These are phyloP conservation scores for Tetragonia tetragonoides DNA, from an alignment of 148 eudicot species.

Conservation along the genomic window DNA sequence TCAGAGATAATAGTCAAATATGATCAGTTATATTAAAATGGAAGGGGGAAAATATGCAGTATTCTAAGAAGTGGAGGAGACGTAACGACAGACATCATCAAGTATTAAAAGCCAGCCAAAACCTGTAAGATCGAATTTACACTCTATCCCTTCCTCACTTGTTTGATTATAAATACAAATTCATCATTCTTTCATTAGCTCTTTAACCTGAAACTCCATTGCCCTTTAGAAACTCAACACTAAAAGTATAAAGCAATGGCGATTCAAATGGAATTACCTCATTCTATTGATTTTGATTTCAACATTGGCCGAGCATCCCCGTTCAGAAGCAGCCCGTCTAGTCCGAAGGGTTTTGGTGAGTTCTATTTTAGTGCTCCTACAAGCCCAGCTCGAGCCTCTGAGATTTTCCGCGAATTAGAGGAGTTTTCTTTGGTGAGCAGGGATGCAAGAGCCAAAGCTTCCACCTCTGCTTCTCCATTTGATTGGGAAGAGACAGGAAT, in stretches of 20 bases:
- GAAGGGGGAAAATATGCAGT: background rate
- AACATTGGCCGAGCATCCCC: constrained; percentile 25
- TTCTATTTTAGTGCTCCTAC: constrained; percentile 50
- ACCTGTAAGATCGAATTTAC: background rate
- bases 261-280: constrained; percentile 3
- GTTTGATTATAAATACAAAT: background rate
- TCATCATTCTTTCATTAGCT: background rate
- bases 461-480: too few relatives aligned
- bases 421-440: background rate
- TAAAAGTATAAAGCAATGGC: constrained; percentile 1
- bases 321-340: constrained; percentile 34
- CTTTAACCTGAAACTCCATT: too few relatives aligned
- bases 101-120: background rate
- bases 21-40: background rate
- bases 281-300: constrained; percentile 26
- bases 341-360: constrained; percentile 42
- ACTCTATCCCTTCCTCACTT: background rate
- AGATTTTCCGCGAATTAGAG: constrained; percentile 23
- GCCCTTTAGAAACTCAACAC: too few relatives aligned
- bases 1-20: background rate
- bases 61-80: background rate
- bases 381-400: constrained; percentile 34
- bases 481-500: background rate
- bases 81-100: background rate
- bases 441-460: background rate